Evolutionary conservation across 768 basidiomycete genomes (phyloP).

Genomic region (Erythrobasidium yunnanense): DNA sequence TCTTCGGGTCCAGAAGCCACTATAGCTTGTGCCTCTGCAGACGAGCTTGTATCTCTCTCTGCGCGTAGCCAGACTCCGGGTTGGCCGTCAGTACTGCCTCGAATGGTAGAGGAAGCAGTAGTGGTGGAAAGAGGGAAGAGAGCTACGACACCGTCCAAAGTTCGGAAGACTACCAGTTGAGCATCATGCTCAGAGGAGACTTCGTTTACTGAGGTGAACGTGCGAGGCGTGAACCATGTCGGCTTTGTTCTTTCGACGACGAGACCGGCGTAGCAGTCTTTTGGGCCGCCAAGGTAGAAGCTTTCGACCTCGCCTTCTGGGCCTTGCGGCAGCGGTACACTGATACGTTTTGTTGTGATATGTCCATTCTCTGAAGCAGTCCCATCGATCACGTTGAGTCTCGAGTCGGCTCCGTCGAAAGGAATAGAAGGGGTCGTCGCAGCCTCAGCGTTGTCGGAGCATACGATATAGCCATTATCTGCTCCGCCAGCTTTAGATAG

Average conservation of each 20-base stretch:
- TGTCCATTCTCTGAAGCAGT: not conserved
- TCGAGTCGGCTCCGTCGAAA: not conserved
- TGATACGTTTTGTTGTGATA: not conserved
- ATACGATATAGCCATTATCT: constrained; percentile 2
- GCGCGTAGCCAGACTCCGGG: constrained; percentile 1
- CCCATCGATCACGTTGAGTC: not conserved
- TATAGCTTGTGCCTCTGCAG: not conserved
- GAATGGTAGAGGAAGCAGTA: not conserved
- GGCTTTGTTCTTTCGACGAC: not conserved
- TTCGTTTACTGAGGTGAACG: not conserved
- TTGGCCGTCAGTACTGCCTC: constrained; percentile 7
- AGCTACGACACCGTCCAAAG: not conserved
- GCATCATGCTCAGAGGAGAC: not conserved
- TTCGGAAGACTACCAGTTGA: constrained; percentile 12
- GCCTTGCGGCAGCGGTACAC: not conserved
- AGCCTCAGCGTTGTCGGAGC: not conserved
- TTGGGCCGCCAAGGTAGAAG: constrained; percentile 1
- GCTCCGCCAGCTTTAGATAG: constrained; percentile 9
- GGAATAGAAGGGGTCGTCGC: not conserved
- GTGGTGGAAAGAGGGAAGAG: constrained; percentile 15
- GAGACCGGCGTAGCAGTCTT: not conserved
- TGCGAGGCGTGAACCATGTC: constrained; percentile 16
- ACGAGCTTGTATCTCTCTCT: constrained; percentile 11
- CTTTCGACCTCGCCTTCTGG: constrained; percentile 22
- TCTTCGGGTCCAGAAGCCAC: not conserved